Conservation (phyloP, 2,329 filamentous ascomycete genomes). For the Aspergillus tanneri region DNA sequence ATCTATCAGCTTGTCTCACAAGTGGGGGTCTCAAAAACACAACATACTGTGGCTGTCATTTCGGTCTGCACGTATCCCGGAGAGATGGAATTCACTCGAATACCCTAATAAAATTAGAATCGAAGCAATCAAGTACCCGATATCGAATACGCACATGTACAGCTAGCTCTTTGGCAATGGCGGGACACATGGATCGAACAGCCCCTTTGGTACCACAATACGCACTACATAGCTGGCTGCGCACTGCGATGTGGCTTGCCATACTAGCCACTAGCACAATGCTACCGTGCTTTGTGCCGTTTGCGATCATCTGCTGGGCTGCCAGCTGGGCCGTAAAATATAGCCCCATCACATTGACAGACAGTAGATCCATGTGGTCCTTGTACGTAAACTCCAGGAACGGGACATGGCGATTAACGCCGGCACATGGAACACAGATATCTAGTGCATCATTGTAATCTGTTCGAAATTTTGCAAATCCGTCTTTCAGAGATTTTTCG, state of each 20-base stretch:
- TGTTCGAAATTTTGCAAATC: conserved; percentile 34
- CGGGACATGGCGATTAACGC: conserved; percentile 47
- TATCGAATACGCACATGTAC: no score
- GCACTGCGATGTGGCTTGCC: conserved; percentile 53
- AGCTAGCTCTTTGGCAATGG: conserved; percentile 49
- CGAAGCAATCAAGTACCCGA: background rate
- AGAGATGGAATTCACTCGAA: conserved; percentile 45
- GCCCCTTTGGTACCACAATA: conserved; percentile 53
- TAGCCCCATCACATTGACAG: conserved; percentile 47
- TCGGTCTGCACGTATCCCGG: conserved; percentile 42
- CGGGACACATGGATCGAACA: conserved; percentile 49
- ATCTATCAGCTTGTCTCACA: no score
- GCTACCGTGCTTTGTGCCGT: conserved; percentile 51
- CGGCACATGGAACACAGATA: conserved; percentile 48
- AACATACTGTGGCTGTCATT: conserved; percentile 36
- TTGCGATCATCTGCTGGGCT: conserved; percentile 53
- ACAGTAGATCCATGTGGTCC: conserved; percentile 42
- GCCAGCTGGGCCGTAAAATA: conserved; percentile 52
- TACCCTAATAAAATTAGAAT: no score
- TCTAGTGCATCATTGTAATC: conserved; percentile 39
- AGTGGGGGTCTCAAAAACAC: no score
- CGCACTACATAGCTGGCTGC: conserved; percentile 49
- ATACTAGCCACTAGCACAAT: conserved; percentile 57
- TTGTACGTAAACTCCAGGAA: conserved; percentile 49
- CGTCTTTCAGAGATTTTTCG: conserved; percentile 31